Evolutionary conservation across 1,139 yeast genomes (phyloP), one percentile per base, ranked within the genome.

Genomic region (Kodamaea sp.): DNA sequence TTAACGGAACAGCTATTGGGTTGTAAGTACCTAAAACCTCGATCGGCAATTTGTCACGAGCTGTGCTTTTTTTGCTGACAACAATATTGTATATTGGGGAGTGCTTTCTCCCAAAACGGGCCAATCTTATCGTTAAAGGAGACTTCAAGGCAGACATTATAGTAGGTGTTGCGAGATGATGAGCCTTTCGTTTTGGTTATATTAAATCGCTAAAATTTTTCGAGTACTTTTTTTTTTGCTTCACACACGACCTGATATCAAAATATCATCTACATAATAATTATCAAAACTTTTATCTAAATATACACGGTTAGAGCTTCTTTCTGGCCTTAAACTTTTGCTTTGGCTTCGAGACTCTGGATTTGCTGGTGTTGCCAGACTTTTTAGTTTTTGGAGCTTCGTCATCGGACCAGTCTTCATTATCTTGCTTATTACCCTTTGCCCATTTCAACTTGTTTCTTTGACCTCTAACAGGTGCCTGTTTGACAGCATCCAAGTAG

Each of bases 21-120:
- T 89, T 81, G 59, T 88, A 92, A 1, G 96, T 89, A 29, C 99
- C 99, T 48, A 92, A 67, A 8, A 92, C 98, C 63, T 92, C 99
- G 36, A 92, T 80, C 6, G 99, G 99, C 48, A 86, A 76, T 43
- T 80, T 79, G 59, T 86, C 89, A 48, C 95, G 76, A 15, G 90
- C 95, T 31, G 81, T 70, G 51, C 67, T 70, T 36, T 81, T 79
- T 48, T 83, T 81, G 22, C 95, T 80, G 9, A 92, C 96, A 10
- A 92, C 97, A 37, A 92, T 89, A 62, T 92, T 94, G 69, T 88
- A 92, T 5, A 85, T 71, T 0, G 98, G 98, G 46, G 80, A 80
- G 62, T 84, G 84, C 52, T 74, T 83, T 62, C 97, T 80, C 32
- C 99, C 98, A 62, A 90, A 89, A 46, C 97, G 75, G 35, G 97